Evolutionary conservation across 768 basidiomycete species (phyloP).

Genomic region (Clitopilus hobsonii): DNA sequence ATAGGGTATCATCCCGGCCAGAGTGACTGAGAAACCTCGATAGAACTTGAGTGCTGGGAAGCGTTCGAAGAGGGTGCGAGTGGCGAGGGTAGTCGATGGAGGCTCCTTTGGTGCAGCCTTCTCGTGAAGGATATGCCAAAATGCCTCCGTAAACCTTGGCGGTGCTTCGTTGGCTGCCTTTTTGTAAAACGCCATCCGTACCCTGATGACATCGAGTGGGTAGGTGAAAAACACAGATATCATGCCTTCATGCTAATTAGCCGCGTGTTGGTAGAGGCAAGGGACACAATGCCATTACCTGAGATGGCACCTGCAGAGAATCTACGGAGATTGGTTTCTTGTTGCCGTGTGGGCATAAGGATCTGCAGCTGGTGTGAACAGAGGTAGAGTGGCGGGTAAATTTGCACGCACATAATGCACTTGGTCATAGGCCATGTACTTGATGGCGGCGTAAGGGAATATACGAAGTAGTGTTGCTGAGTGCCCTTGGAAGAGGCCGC

Average conservation of each 20-base stretch:
- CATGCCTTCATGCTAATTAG: conserved; percentile 44
- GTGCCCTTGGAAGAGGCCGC: conserved; percentile 92
- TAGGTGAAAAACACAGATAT: conserved; percentile 91
- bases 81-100: conserved; percentile 16
- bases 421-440: conserved; percentile 95
- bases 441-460: conserved; percentile 96
- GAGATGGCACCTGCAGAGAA: conserved; percentile 87
- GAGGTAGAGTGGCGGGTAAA: neutral
- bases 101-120: conserved; percentile 27
- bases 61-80: conserved; percentile 40
- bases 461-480: conserved; percentile 91
- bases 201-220: conserved; percentile 91
- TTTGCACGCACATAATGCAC: conserved; percentile 58
- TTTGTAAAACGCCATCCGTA: conserved; percentile 90
- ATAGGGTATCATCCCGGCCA: conserved; percentile 92
- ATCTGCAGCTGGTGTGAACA: conserved; percentile 36
- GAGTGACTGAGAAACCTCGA: conserved; percentile 92
- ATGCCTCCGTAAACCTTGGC: conserved; percentile 51
- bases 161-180: conserved; percentile 25
- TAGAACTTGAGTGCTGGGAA: conserved; percentile 89
- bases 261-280: neutral
- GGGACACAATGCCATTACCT: conserved; percentile 43
- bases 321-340: conserved; percentile 74
- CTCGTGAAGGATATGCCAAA: conserved; percentile 70
- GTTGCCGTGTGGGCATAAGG: conserved; percentile 77